Evolutionary conservation across 139 green algal genomes (phyloP).

Genomic region (Tetradesmus obliquus): DNA sequence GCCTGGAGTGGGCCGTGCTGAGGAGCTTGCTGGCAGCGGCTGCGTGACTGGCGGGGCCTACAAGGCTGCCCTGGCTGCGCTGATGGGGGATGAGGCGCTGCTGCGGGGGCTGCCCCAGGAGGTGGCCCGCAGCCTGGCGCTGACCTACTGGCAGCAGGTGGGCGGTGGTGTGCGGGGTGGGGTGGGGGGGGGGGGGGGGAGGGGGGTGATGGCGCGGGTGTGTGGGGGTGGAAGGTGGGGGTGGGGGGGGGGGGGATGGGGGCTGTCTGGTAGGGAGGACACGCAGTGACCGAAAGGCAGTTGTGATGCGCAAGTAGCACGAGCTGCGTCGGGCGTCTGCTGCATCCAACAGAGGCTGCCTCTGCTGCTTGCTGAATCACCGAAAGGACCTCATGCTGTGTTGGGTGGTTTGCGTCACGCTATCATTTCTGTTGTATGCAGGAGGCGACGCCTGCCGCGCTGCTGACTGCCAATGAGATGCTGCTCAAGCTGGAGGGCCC

Average conservation of each 20-base stretch:
- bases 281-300: no score
- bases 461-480: slow-evolving; percentile 33
- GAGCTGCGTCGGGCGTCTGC: neutral
- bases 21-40: neutral
- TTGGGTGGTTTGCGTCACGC: neutral
- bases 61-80: neutral
- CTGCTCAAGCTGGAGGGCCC: slow-evolving; percentile 20
- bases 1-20: neutral
- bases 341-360: neutral
- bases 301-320: neutral
- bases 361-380: neutral
- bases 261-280: no score
- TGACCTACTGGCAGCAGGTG: slow-evolving; percentile 45
- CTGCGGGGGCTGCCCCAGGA: slow-evolving; percentile 22
- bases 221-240: no score
- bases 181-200: neutral
- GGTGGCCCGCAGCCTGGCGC: slow-evolving; percentile 5
- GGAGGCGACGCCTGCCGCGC: slow-evolving; percentile 19
- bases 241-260: neutral
- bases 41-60: neutral
- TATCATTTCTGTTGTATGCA: neutral
- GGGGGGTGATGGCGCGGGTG: no score
- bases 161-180: neutral
- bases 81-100: slow-evolving; percentile 24
- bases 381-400: neutral